Conservation (phyloP, 768 basidiomycete genomes). For the Podaxis sp. region DNA sequence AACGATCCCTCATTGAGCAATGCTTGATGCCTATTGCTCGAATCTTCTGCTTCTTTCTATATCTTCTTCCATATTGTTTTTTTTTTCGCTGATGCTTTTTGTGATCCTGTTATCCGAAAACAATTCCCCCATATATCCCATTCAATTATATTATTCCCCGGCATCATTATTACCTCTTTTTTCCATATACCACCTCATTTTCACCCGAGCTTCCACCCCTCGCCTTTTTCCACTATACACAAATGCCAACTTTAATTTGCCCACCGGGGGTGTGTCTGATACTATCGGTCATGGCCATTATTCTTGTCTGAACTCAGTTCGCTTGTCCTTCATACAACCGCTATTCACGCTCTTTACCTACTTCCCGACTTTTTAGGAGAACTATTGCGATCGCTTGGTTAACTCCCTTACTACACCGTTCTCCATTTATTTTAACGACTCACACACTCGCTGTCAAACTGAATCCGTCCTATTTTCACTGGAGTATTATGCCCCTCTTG, state of each 20-base stretch:
- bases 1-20: conserved; percentile 67
- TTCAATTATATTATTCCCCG: conserved; percentile 15
- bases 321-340: background rate
- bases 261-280: conserved; percentile 3
- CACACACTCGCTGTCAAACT: background rate
- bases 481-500: conserved; percentile 1
- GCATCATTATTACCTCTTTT: conserved; percentile 22
- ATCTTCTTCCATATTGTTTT: conserved; percentile 2
- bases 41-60: conserved; percentile 22
- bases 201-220: conserved; percentile 18
- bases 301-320: conserved; percentile 7
- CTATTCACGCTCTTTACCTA: conserved; percentile 5
- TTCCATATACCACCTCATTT: conserved; percentile 23
- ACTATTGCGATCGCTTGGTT: conserved; percentile 4
- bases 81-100: conserved; percentile 12
- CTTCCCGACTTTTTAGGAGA: conserved; percentile 1
- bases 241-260: conserved; percentile 10
- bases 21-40: conserved; percentile 27
- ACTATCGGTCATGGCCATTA: conserved; percentile 1
- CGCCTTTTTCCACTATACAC: conserved; percentile 20
- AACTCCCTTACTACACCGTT: background rate
- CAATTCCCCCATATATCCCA: conserved; percentile 27
- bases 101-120: conserved; percentile 16
- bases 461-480: background rate
- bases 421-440: background rate